Evolutionary conservation across 1,284 basidiomycete species (phyloP).

Genomic region (Schizophyllum commune): DNA sequence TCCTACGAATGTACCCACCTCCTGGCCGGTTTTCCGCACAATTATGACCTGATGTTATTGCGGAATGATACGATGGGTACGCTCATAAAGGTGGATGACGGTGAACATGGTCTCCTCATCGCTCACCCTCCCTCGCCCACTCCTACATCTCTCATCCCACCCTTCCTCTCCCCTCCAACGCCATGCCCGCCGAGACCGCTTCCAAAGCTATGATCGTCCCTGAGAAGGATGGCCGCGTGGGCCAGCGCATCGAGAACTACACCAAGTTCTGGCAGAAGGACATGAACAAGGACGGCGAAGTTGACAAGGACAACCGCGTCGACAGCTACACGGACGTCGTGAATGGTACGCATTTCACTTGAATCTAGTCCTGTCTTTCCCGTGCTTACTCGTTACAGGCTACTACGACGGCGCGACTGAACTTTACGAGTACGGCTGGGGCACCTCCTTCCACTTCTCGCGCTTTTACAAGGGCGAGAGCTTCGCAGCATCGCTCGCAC

Average conservation of each 20-base stretch:
- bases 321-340: slow-evolving; percentile 90
- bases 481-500: slow-evolving; percentile 78
- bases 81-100: too few species aligned
- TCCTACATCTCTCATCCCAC: too few species aligned
- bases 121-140: too few species aligned
- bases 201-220: background rate
- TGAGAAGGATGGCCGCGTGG: slow-evolving; percentile 65
- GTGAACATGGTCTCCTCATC: too few species aligned
- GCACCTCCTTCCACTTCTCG: slow-evolving; percentile 94
- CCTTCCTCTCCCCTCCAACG: too few species aligned
- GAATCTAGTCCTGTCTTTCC: background rate
- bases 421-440: slow-evolving; percentile 96
- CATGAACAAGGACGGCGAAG: slow-evolving; percentile 60
- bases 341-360: slow-evolving; percentile 40
- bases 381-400: slow-evolving; percentile 18
- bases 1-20: too few species aligned
- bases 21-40: too few species aligned
- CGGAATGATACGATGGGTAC: too few species aligned
- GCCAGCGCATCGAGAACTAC: slow-evolving; percentile 84
- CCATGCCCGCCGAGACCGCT: background rate
- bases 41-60: too few species aligned
- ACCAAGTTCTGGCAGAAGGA: slow-evolving; percentile 94
- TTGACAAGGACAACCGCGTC: slow-evolving; percentile 71
- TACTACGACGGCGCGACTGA: slow-evolving; percentile 98
- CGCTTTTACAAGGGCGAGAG: slow-evolving; percentile 96